phyloP scores from a whole-genome alignment of 441 rosid species.

The Mallotus repandus region DNA sequence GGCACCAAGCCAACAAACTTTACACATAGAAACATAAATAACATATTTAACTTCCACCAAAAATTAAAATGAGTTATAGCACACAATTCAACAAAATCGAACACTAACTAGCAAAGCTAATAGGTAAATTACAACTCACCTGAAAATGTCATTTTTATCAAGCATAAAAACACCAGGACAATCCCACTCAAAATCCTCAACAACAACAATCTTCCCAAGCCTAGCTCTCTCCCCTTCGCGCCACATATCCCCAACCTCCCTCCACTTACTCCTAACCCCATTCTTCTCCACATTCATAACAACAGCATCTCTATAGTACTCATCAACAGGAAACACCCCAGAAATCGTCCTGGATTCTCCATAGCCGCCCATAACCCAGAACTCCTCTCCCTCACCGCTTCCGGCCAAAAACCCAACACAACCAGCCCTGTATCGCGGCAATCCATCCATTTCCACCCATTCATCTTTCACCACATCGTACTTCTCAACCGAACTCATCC shows the following conservation, averaged over 20 bases:
- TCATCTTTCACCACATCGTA: slow-evolving; percentile 65
- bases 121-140: slow-evolving; percentile 30
- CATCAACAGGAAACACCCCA: slow-evolving; percentile 80
- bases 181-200: slow-evolving; percentile 42
- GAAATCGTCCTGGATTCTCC: slow-evolving; percentile 71
- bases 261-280: slow-evolving; percentile 50
- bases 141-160: slow-evolving; percentile 56
- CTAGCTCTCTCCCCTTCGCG: slow-evolving; percentile 51
- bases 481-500: slow-evolving; percentile 74
- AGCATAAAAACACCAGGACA: slow-evolving; percentile 73
- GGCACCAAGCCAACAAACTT: background rate
- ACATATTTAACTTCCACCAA: background rate
- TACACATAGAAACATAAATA: background rate
- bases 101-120: too few species aligned
- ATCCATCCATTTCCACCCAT: slow-evolving; percentile 63
- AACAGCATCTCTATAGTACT: slow-evolving; percentile 70
- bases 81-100: background rate
- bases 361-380: slow-evolving; percentile 97
- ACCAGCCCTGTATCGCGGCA: slow-evolving; percentile 85
- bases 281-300: slow-evolving; percentile 57
- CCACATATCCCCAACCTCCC: slow-evolving; percentile 83
- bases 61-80: background rate
- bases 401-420: slow-evolving; percentile 66
- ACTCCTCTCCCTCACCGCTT: slow-evolving; percentile 43
- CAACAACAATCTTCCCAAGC: slow-evolving; percentile 71